A percentile compares a stretch with the other conserved stretches of the same genome.
Conservation (phyloP, 352 stramenopile genomes). For the Phytophthora constricta region DNA sequence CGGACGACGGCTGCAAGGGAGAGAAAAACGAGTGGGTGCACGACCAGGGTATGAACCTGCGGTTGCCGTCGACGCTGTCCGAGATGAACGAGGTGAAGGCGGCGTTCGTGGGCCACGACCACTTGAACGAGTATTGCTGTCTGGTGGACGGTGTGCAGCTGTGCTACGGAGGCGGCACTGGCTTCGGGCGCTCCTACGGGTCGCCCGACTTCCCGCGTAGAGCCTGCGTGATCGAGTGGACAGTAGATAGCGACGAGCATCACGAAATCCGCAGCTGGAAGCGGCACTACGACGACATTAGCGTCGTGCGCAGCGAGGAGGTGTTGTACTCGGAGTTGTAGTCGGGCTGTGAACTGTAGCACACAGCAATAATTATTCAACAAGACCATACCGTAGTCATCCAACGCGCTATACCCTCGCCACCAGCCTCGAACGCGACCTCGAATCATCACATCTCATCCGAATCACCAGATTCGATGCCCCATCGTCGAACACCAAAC, state of each 20-base stretch:
- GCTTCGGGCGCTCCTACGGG: slow-evolving; percentile 52
- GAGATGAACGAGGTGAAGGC: slow-evolving; percentile 68
- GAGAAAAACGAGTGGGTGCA: slow-evolving; percentile 50
- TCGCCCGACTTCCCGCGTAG: slow-evolving; percentile 40
- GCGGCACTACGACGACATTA: slow-evolving; percentile 41
- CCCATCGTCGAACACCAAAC: neutral
- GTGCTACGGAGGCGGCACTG: slow-evolving; percentile 61
- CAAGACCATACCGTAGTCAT: too few relatives aligned
- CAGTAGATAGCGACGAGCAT: slow-evolving; percentile 39
- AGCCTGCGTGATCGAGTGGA: slow-evolving; percentile 66
- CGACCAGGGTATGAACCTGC: slow-evolving; percentile 46
- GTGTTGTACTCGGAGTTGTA: slow-evolving; percentile 42
- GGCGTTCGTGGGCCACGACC: slow-evolving; percentile 65
- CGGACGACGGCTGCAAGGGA: slow-evolving; percentile 30
- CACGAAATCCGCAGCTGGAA: slow-evolving; percentile 57
- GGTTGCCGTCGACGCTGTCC: slow-evolving; percentile 49
- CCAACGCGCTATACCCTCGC: too few relatives aligned
- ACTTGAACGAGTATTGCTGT: slow-evolving; percentile 69
- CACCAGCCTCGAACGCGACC: too few relatives aligned
- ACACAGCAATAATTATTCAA: slow-evolving; percentile 24
- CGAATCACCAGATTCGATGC: neutral
- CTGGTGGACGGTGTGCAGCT: slow-evolving; percentile 50
- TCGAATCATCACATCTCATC: neutral
- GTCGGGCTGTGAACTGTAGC: neutral
- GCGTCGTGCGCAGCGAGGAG: slow-evolving; percentile 25